Base-by-base conservation (phyloP, 2,329 filamentous ascomycete species). In the Monosporascus sp. region DNA sequence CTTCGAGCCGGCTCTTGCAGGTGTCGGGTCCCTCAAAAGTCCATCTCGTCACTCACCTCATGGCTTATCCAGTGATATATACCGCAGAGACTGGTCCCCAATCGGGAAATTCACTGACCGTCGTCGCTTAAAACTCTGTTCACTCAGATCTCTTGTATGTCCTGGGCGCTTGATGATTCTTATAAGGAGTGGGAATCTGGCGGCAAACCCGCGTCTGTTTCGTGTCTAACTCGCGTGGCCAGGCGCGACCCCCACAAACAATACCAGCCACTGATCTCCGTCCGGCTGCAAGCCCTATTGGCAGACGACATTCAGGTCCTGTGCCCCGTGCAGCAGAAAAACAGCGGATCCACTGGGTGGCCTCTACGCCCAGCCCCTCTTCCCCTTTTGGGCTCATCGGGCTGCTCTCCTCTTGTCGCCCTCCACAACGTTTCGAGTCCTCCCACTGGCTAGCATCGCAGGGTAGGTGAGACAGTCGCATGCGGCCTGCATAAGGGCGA, bases 181-280 rank as follows among this genome's bases (percentile, higher is more conserved):
- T 68, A 67, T 65, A 65, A 55, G 58, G 5, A 47, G n/a, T 53
- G 38, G 52, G 50, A 49, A 59, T 58, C 17, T 48, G 54, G 56
- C 54, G 58, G 54, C 48, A 59, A 51, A 51, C 50, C 62, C 64
- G 64, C 64, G 63, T 61, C 52, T 65, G 60, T 62, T 62, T 66
- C 64, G 64, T 64, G 64, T 64, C 49, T 54, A 50, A 52, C 49
- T 65, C 63, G 63, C 59, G 63, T 57, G 57, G 51, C 50, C 53
- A 60, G 60, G 59, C 62, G 62, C 59, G 61, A 55, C 53, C 38
- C 3, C 9, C 15, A 50, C 46, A 56, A 38, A 49, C 44, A 53
- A 57, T 51, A 53, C 61, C 63, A 65, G 58, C 62, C 60, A 60
- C 57, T 55, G 56, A 58, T 50, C 59, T 59, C 56, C 11, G 14